phyloP scores from a whole-genome alignment of 2,329 filamentous ascomycete species.

The Myriangium duriaei region DNA sequence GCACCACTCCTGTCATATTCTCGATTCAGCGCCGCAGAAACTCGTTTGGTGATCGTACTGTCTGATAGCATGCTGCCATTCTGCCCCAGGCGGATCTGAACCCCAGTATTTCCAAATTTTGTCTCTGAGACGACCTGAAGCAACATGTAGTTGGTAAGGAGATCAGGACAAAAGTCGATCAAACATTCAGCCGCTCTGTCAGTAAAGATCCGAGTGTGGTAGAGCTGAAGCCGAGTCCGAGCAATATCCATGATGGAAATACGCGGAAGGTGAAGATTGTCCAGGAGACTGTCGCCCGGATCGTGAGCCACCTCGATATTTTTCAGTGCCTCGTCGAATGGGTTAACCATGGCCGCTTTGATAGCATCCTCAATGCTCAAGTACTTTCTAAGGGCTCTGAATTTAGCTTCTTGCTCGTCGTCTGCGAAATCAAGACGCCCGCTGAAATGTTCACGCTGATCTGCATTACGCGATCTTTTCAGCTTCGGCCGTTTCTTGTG shows the following conservation, averaged over 20 bases:
- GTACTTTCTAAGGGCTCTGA: conserved; percentile 12
- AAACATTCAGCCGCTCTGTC: conserved; percentile 22
- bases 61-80: conserved; percentile 24
- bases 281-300: conserved; percentile 21
- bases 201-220: conserved; percentile 17
- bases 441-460: conserved; percentile 4
- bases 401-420: neutral
- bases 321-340: conserved; percentile 16
- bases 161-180: conserved; percentile 25
- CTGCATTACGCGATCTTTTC: conserved; percentile 6
- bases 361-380: conserved; percentile 18
- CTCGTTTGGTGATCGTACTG: conserved; percentile 25
- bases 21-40: conserved; percentile 21
- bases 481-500: conserved; percentile 10
- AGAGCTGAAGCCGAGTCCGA: conserved; percentile 21
- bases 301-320: conserved; percentile 22
- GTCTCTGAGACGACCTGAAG: conserved; percentile 22
- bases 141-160: conserved; percentile 23
- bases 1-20: conserved; percentile 3
- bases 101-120: conserved; percentile 21
- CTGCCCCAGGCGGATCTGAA: conserved; percentile 22
- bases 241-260: conserved; percentile 23
- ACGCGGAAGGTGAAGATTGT: conserved; percentile 19
- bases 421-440: conserved; percentile 4
- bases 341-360: conserved; percentile 16